These are phyloP conservation scores for Fraxinus anomala DNA, from an alignment of 257 asterid species.

Conservation along the genomic window DNA sequence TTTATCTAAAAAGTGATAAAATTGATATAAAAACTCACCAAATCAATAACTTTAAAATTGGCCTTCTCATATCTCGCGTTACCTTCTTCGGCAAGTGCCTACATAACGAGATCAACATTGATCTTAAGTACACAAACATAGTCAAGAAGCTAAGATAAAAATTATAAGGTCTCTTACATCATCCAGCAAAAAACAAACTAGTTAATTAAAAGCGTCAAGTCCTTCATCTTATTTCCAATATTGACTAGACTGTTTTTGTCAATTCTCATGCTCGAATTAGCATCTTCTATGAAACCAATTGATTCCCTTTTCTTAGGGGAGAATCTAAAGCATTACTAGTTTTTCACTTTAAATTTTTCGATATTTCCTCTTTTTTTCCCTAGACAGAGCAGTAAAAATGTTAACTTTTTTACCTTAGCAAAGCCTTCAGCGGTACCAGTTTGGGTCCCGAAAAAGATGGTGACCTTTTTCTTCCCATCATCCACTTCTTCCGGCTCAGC, in stretches of 20 bases:
- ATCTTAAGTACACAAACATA: not conserved
- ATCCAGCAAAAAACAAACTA: conserved; percentile 12
- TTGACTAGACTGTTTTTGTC: conserved; percentile 11
- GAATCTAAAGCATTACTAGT: conserved; percentile 1
- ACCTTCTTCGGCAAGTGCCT: conserved; percentile 98
- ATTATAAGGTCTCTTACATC: conserved; percentile 12
- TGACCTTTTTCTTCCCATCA: conserved; percentile 75
- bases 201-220: conserved; percentile 1
- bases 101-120: conserved; percentile 28
- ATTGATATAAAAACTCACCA: conserved; percentile 48
- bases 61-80: conserved; percentile 87
- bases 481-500: conserved; percentile 69
- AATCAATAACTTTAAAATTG: conserved; percentile 67
- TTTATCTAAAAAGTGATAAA: not conserved
- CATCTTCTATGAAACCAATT: conserved; percentile 18
- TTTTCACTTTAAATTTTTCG: not conserved
- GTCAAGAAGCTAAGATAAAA: conserved; percentile 4
- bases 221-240: conserved; percentile 17
- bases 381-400: not conserved
- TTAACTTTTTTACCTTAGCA: conserved; percentile 63
- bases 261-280: conserved; percentile 18
- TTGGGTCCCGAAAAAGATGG: conserved; percentile 93
- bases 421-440: conserved; percentile 99
- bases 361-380: not conserved
- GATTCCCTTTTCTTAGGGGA: conserved; percentile 19